These are phyloP conservation scores for Cercophora newfieldiana DNA, from an alignment of 495 filamentous ascomycete species.

Conservation along the genomic window DNA sequence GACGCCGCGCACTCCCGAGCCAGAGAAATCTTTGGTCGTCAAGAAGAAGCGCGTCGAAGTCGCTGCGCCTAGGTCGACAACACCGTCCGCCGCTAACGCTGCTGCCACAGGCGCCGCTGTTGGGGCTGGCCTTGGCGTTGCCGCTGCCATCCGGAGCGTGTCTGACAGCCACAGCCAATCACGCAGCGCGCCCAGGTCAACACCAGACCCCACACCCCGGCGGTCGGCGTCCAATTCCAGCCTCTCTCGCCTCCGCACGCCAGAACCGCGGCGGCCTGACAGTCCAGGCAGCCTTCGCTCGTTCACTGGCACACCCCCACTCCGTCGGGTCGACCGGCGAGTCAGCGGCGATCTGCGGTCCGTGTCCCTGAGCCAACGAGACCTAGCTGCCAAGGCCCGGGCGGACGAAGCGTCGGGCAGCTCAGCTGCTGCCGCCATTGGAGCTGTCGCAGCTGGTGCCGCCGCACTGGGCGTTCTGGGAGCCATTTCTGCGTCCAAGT, in stretches of 20 bases:
- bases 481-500: conserved; percentile 32
- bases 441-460: conserved; percentile 28
- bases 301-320: conserved; percentile 57
- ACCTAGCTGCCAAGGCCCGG: conserved; percentile 29
- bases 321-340: conserved; percentile 71
- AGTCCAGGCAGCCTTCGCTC: conserved; percentile 57
- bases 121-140: not conserved
- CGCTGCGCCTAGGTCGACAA: not conserved
- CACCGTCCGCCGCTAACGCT: conserved; percentile 5
- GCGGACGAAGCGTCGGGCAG: conserved; percentile 8
- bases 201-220: conserved; percentile 39
- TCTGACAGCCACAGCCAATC: conserved; percentile 29
- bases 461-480: conserved; percentile 37
- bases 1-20: conserved; percentile 35
- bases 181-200: conserved; percentile 27
- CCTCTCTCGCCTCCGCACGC: conserved; percentile 57
- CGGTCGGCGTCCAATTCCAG: conserved; percentile 48
- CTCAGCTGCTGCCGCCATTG: conserved; percentile 4
- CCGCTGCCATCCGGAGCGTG: conserved; percentile 19
- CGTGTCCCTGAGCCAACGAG: conserved; percentile 63
- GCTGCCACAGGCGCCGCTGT: conserved; percentile 11
- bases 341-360: conserved; percentile 77
- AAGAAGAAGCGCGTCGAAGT: conserved; percentile 19
- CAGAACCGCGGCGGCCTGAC: conserved; percentile 60
- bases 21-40: conserved; percentile 29